Percentiles rank a stretch among this genome's conserved stretches.
Evolutionary conservation across 805 yeast genomes (phyloP).

Genomic region (Sugiyamaella qingdaonensis): DNA sequence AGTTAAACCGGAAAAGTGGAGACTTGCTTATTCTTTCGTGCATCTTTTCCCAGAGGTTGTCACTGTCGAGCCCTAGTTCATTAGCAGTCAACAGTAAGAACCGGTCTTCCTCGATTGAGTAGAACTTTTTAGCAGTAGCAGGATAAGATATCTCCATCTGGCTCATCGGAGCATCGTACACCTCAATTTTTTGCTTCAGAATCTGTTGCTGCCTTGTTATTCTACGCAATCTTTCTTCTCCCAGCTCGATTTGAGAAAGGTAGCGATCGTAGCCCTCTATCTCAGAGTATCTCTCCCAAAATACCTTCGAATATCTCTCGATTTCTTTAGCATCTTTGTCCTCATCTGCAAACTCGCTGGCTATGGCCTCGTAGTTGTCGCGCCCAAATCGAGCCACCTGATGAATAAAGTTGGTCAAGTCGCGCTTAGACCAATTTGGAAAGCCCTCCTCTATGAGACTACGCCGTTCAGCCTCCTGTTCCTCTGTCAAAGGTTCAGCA

Average conservation of each 20-base stretch:
- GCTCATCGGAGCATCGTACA: constrained; percentile 68
- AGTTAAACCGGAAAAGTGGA: constrained; percentile 79
- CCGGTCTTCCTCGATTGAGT: constrained; percentile 85
- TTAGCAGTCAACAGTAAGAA: constrained; percentile 74
- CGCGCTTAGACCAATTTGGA: constrained; percentile 77
- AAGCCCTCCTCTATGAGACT: constrained; percentile 64
- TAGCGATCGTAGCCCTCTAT: constrained; percentile 89
- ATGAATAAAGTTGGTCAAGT: constrained; percentile 76
- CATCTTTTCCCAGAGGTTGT: constrained; percentile 70
- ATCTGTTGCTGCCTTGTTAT: constrained; percentile 70
- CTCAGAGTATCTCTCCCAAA: constrained; percentile 72
- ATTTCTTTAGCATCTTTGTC: constrained; percentile 73
- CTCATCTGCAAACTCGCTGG: constrained; percentile 68
- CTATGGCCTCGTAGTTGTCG: constrained; percentile 60
- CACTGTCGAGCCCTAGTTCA: constrained; percentile 72
- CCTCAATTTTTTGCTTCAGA: constrained; percentile 66
- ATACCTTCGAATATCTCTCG: constrained; percentile 65
- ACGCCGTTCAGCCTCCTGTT: constrained; percentile 64
- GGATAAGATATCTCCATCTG: constrained; percentile 70
- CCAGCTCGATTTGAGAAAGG: constrained; percentile 74
- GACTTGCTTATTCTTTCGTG: constrained; percentile 65
- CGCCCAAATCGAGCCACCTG: constrained; percentile 76
- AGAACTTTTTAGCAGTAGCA: constrained; percentile 64
- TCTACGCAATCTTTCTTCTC: constrained; percentile 73
- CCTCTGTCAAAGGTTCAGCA: constrained; percentile 73